These are phyloP conservation scores for Cryptococcus maquisensis DNA, from an alignment of 1,284 basidiomycete genomes.

Conservation along the genomic window DNA sequence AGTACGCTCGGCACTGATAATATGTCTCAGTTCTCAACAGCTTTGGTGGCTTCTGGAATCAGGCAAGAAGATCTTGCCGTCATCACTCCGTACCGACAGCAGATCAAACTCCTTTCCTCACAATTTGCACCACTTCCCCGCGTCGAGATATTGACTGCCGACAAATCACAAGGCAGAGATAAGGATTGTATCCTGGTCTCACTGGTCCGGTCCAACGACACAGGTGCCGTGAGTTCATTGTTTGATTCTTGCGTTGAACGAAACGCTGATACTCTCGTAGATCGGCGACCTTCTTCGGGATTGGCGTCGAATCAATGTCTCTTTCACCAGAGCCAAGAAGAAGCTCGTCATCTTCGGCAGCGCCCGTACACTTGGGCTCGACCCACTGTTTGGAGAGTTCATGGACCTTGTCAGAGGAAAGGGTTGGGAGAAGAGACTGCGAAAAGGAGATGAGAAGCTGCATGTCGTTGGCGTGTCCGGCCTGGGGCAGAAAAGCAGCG, in stretches of 20 bases:
- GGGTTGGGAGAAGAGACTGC: conserved; percentile 65
- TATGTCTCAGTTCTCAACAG: conserved; percentile 58
- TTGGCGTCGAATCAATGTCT: conserved; percentile 93
- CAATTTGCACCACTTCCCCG: conserved; percentile 52
- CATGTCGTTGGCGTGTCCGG: conserved; percentile 18
- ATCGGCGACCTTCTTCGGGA: conserved; percentile 89
- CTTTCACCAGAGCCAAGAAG: conserved; percentile 84
- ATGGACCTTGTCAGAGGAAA: conserved; percentile 57
- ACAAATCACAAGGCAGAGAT: conserved; percentile 92
- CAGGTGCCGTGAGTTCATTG: conserved; percentile 58
- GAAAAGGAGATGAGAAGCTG: conserved; percentile 53
- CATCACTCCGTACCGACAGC: conserved; percentile 89
- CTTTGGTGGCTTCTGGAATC: conserved; percentile 65
- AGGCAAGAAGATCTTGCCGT: conserved; percentile 70
- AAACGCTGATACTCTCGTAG: conserved; percentile 46
- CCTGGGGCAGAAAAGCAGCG: background rate
- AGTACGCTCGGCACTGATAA: background rate
- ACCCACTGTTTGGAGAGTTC: conserved; percentile 63
- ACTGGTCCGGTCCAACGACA: conserved; percentile 80
- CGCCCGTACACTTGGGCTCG: conserved; percentile 61
- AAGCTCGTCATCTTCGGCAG: conserved; percentile 90
- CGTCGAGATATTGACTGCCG: conserved; percentile 89
- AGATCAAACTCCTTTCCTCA: conserved; percentile 76
- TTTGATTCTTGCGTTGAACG: background rate
- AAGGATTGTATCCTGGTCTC: conserved; percentile 93